Evolutionary conservation across 352 stramenopile genomes (phyloP), one percentile per base, ranked within the genome.

Genomic region (Blastocystis sp.): DNA sequence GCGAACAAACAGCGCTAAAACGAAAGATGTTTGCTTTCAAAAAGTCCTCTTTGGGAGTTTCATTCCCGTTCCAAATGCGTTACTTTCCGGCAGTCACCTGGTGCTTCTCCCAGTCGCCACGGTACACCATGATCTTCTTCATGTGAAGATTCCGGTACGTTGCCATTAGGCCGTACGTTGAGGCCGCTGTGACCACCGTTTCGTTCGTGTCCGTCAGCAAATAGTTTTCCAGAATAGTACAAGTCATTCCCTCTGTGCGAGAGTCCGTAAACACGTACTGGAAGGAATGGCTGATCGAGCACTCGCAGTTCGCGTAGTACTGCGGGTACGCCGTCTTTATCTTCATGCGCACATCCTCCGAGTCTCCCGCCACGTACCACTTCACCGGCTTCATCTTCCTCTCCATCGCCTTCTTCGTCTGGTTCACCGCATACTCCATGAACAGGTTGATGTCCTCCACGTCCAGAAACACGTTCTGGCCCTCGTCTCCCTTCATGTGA

Each of bases 211-310:
- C 28, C 38, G 74, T 69, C 28, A 84, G 61, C 28, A 84, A 14
- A 38, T 69, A 84, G 45, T 68, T 84, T n/a, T 84, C 74, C n/a
- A 84, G 45, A 21, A 84, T 4, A 4, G 74, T 68, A 42, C 74
- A 84, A 28, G 66, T 45, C 74, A 84, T 84, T 28, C 74, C 74
- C 4, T 68, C 54, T 9, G 74, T 59, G 21, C 52, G 40, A 28
- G 68, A 7, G 11, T 54, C 14, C 14, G 14, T 66, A 4, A 59
- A 48, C 2, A 84, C 52, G 45, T 84, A 52, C 7, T 59, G 48
- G n/a, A 84, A 68, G n/a, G 74, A 84, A 34, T 84, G 74, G 21
- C 45, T 34, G 21, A 84, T 68, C 42, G 40, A 0, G 38, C 74
- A 84, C 17, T 66, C 66, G 9, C 34, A 19, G 17, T 62, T 52